Evolutionary conservation across 345 rosid species (phyloP).

Genomic region (Populus tremula): DNA sequence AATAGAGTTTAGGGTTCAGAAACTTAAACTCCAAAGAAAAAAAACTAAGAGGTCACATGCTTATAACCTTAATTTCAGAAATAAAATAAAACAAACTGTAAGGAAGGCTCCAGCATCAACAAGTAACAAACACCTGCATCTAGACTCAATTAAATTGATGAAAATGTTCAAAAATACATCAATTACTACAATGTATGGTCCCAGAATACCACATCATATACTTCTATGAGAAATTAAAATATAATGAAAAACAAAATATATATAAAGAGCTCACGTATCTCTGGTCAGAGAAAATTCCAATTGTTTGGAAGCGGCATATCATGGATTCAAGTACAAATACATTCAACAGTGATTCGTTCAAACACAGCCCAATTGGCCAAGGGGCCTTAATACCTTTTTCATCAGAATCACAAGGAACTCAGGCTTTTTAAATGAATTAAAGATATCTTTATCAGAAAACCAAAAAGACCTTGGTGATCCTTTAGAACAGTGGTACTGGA

Average conservation of each 20-base stretch:
- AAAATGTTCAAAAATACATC: too few relatives aligned
- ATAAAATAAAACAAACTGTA: too few relatives aligned
- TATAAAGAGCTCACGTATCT: background rate
- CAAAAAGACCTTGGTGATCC: conserved; percentile 57
- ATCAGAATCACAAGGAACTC: background rate
- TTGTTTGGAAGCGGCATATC: background rate
- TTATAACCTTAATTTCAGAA: too few relatives aligned
- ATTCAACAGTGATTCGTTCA: background rate
- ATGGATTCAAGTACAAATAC: background rate
- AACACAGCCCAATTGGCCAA: background rate
- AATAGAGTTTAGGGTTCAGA: too few relatives aligned
- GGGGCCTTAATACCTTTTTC: background rate
- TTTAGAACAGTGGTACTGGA: conserved; percentile 54
- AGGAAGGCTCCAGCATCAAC: too few relatives aligned
- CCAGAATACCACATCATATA: too few relatives aligned
- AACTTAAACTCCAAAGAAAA: too few relatives aligned
- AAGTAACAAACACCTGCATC: too few relatives aligned
- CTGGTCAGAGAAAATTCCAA: background rate
- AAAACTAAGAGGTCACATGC: too few relatives aligned
- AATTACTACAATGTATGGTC: too few relatives aligned
- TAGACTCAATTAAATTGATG: too few relatives aligned
- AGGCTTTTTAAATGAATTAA: background rate
- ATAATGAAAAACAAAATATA: background rate
- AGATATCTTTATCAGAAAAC: conserved; percentile 4
- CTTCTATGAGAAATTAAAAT: background rate